Base-by-base conservation (phyloP, 495 filamentous ascomycete species). In the Haplographium delicatum region DNA sequence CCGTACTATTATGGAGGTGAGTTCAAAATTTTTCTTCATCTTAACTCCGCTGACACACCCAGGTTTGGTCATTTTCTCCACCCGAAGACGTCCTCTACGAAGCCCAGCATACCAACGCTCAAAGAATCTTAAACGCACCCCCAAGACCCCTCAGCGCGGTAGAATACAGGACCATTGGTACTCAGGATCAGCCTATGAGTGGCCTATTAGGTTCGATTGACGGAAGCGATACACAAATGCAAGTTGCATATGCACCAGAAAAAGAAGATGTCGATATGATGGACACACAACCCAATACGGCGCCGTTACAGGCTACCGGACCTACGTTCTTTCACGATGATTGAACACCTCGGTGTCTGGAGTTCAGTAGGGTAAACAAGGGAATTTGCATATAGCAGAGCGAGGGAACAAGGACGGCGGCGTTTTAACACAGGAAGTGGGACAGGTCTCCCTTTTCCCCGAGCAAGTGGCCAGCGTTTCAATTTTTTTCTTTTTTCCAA, bases 1-100 rank as follows among this genome's bases (percentile, higher is more conserved):
- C 39, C 78, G 88, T 47, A 97, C 94, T 1, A 85, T 96, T 47
- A 98, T 98, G 93, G 93, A 98, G 84, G 93, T 96, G 65, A 74
- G 73, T 61, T 24, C 38, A 42, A 50, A 38, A 9, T 28, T 20
- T 30, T 19, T 19, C 8, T 9, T 37, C 46, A 25, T 30, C 46
- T 15, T 58, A 15, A 37, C 16, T 15, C 5, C 13, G 26, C 59
- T 66, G 40, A 62, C 28, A 26, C n/a, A 20, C 42, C 27, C 50
- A 95, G 89, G 88, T 95, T 10, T 95, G 86, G 86, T 88, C 85
- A 0, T 95, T 95, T 67, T 87, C 89, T 1, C 89, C 89, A 5
- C 89, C 88, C 1, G 84, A 88, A 49, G 86, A 89, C 35, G 52
- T 46, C 65, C 71, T 34, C 67, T 71, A 19, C 71, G 72, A 27